Conservation (phyloP, 768 basidiomycete genomes). For the Amanita jacksonii region DNA sequence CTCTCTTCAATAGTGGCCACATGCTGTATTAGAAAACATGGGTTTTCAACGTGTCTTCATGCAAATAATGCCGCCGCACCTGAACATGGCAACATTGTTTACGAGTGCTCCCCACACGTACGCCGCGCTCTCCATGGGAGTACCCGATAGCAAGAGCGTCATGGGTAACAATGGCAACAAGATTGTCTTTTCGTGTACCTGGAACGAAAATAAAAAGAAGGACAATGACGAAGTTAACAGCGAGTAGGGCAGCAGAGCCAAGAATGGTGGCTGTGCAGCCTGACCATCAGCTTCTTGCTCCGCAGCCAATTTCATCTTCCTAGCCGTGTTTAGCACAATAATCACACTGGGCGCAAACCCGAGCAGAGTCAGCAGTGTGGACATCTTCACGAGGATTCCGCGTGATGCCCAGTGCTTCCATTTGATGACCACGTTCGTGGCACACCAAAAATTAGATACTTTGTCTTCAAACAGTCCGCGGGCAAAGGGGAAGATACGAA, state of each 20-base stretch:
- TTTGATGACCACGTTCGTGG: slow-evolving; percentile 80
- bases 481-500: slow-evolving; percentile 84
- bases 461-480: slow-evolving; percentile 93
- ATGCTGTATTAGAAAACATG: too few relatives aligned
- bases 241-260: slow-evolving; percentile 70
- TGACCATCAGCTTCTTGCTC: slow-evolving; percentile 1
- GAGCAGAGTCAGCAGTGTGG: slow-evolving; percentile 53
- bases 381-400: slow-evolving; percentile 49
- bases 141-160: slow-evolving; percentile 60
- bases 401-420: slow-evolving; percentile 54
- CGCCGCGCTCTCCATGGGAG: slow-evolving; percentile 40
- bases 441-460: slow-evolving; percentile 98
- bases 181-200: slow-evolving; percentile 94
- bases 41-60: too few relatives aligned
- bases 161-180: slow-evolving; percentile 79
- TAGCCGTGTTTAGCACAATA: slow-evolving; percentile 29
- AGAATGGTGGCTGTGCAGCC: slow-evolving; percentile 33
- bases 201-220: slow-evolving; percentile 95
- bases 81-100: slow-evolving; percentile 83
- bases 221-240: slow-evolving; percentile 77
- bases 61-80: too few relatives aligned
- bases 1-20: slow-evolving; percentile 82
- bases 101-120: slow-evolving; percentile 67
- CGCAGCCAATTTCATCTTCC: slow-evolving; percentile 16
- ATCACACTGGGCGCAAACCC: slow-evolving; percentile 61